These are phyloP conservation scores for Sisymbrium irio DNA, from an alignment of 345 rosid genomes.

Conservation along the genomic window DNA sequence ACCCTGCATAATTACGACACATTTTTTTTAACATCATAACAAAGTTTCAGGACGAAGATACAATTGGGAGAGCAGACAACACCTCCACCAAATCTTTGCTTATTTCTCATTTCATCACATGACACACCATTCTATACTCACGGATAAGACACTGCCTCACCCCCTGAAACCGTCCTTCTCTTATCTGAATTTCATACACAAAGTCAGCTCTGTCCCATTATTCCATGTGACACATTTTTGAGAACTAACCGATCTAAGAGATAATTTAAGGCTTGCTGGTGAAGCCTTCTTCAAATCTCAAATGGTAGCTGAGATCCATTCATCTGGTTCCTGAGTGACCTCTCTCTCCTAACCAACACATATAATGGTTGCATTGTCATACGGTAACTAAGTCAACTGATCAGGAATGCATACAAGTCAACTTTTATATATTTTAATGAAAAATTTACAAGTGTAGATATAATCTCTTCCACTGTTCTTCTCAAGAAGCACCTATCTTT, in stretches of 20 bases:
- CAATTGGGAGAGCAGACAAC: not conserved
- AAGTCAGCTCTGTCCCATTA: not conserved
- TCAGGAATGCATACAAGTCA: not conserved
- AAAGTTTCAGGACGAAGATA: not conserved
- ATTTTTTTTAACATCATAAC: not conserved
- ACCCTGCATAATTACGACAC: slow-evolving; percentile 49
- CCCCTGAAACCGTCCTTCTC: slow-evolving; percentile 80
- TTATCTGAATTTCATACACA: slow-evolving; percentile 48
- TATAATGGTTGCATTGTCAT: not conserved
- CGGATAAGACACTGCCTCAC: slow-evolving; percentile 73
- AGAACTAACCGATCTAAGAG: slow-evolving; percentile 65
- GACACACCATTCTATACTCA: slow-evolving; percentile 80
- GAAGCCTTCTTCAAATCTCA: slow-evolving; percentile 62
- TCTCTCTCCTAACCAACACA: slow-evolving; percentile 53
- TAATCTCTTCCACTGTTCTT: slow-evolving; percentile 66
- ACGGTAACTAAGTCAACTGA: not conserved
- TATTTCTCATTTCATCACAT: slow-evolving; percentile 60
- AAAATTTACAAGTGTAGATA: slow-evolving; percentile 70
- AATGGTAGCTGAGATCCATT: slow-evolving; percentile 55
- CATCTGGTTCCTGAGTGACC: slow-evolving; percentile 30
- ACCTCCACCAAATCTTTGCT: slow-evolving; percentile 88
- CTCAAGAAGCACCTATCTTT: slow-evolving; percentile 67
- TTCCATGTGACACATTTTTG: not conserved
- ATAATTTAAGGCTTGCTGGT: slow-evolving; percentile 79
- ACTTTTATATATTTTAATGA: not conserved